Conservation (phyloP, 2,329 filamentous ascomycete species). For the Aspergillus puulaauensis region DNA sequence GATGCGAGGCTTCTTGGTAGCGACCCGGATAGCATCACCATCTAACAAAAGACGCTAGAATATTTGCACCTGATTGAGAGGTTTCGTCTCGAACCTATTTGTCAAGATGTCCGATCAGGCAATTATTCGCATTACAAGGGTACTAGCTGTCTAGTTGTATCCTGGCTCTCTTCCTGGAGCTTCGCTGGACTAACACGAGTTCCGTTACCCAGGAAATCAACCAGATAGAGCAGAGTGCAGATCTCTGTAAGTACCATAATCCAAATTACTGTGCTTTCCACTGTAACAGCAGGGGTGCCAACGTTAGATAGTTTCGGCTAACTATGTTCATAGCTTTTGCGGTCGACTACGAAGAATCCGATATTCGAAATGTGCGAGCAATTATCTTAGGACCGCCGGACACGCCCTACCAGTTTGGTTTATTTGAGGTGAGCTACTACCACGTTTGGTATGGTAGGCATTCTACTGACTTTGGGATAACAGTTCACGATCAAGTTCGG, state of each 20-base stretch:
- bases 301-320: conserved; percentile 4
- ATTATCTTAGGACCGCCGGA: conserved; percentile 90
- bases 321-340: conserved; percentile 66
- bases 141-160: conserved; percentile 42
- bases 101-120: conserved; percentile 73
- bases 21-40: neutral
- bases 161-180: neutral
- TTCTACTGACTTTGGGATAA: neutral
- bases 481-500: conserved; percentile 77
- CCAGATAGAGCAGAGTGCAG: conserved; percentile 77
- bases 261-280: neutral
- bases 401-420: conserved; percentile 95
- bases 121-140: conserved; percentile 83
- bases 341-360: conserved; percentile 81
- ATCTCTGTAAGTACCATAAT: conserved; percentile 66
- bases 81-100: neutral
- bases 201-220: conserved; percentile 66
- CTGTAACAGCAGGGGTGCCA: neutral
- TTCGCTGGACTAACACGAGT: conserved; percentile 16
- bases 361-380: conserved; percentile 84
- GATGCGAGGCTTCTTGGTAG: neutral
- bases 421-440: conserved; percentile 73
- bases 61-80: neutral
- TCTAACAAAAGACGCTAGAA: neutral
- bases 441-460: neutral